Conservation (phyloP, 768 basidiomycete species). For the Phlebiopsis flavidoalba region DNA sequence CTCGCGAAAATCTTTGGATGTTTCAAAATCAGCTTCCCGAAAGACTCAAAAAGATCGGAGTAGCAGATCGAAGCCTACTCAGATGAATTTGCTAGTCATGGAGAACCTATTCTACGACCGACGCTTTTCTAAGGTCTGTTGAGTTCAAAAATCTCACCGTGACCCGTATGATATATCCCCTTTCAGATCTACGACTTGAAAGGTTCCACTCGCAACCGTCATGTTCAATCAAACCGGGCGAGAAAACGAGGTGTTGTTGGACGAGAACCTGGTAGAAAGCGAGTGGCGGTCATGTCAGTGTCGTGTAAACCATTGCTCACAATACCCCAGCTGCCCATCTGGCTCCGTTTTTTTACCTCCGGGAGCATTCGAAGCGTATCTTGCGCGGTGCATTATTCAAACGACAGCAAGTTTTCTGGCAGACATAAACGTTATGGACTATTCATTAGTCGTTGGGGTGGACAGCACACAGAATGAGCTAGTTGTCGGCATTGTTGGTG, state of each 20-base stretch:
- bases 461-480: constrained; percentile 84
- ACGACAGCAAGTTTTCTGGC: constrained; percentile 94
- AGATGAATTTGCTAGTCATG: constrained; percentile 97
- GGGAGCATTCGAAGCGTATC: constrained; percentile 95
- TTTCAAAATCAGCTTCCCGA: constrained; percentile 87
- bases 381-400: constrained; percentile 85
- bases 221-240: constrained; percentile 86
- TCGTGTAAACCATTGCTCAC: no score
- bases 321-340: constrained; percentile 64
- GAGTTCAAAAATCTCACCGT: not conserved
- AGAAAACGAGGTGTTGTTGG: constrained; percentile 90
- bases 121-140: constrained; percentile 75
- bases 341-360: constrained; percentile 88
- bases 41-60: constrained; percentile 71
- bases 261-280: constrained; percentile 96
- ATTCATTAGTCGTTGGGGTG: constrained; percentile 94
- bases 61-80: constrained; percentile 70
- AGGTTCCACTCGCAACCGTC: constrained; percentile 91
- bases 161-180: not conserved
- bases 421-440: constrained; percentile 96
- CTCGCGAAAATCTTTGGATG: constrained; percentile 97
- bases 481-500: constrained; percentile 96
- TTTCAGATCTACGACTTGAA: constrained; percentile 92
- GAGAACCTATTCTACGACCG: constrained; percentile 95
- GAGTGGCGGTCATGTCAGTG: constrained; percentile 3